phyloP scores from a whole-genome alignment of 2,329 filamentous ascomycete genomes.

The Ilyonectria sp. region DNA sequence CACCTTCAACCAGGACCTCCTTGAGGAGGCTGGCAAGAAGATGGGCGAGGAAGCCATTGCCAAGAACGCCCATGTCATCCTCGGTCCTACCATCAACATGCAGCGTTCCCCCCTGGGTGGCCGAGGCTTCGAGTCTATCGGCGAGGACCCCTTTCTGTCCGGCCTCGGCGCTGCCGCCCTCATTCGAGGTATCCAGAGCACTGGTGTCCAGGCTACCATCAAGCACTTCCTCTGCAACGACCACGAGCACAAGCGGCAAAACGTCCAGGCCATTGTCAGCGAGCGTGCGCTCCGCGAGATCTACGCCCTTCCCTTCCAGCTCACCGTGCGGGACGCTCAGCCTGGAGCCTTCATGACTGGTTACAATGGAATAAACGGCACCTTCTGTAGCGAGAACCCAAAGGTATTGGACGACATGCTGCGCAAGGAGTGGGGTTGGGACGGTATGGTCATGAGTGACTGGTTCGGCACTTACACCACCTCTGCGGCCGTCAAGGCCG shows the following conservation, averaged over 20 bases:
- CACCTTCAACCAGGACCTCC: slow-evolving; percentile 69
- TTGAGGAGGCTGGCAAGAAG: slow-evolving; percentile 64
- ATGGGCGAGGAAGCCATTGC: slow-evolving; percentile 69
- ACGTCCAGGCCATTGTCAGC: slow-evolving; percentile 68
- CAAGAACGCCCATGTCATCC: slow-evolving; percentile 71
- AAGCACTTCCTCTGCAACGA: slow-evolving; percentile 77
- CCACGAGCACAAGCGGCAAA: slow-evolving; percentile 71
- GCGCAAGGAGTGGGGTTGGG: slow-evolving; percentile 71
- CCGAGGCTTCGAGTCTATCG: slow-evolving; percentile 72
- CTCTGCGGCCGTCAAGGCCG: slow-evolving; percentile 64
- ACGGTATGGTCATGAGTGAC: slow-evolving; percentile 72
- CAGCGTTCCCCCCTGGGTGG: slow-evolving; percentile 73
- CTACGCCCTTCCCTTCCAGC: slow-evolving; percentile 71
- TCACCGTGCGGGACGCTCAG: slow-evolving; percentile 66
- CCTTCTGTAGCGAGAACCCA: slow-evolving; percentile 68
- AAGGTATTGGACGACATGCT: slow-evolving; percentile 67
- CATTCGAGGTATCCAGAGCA: slow-evolving; percentile 69
- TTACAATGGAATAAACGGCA: slow-evolving; percentile 73
- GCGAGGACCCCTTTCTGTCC: slow-evolving; percentile 71
- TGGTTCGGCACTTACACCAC: slow-evolving; percentile 73
- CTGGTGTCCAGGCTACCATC: slow-evolving; percentile 69
- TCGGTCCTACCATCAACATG: slow-evolving; percentile 76
- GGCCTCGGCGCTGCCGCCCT: slow-evolving; percentile 69
- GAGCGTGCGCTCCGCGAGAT: slow-evolving; percentile 72
- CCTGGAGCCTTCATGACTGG: slow-evolving; percentile 72